Evolutionary conservation across 495 filamentous ascomycete genomes (phyloP), one percentile per base, ranked within the genome.

Genomic region (Talaromyces borbonicus): DNA sequence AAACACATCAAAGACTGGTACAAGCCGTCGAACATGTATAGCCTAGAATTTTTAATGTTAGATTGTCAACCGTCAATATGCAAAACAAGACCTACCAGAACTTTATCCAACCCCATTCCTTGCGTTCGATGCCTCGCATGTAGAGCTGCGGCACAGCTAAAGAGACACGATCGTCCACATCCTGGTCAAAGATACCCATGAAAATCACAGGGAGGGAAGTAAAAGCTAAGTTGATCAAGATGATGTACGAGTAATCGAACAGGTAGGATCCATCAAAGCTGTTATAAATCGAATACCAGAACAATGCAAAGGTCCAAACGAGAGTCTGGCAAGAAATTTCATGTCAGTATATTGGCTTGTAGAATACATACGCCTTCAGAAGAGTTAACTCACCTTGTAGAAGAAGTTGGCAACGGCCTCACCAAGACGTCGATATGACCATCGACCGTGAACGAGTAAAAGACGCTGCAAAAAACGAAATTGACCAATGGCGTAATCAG

Each of bases 351-450:
- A n/a, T n/a, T n/a, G 27, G 31, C 32, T 2, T 36, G 27, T 23
- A 33, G 19, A 24, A 27, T 49, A 52, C n/a, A n/a, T n/a, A n/a
- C n/a, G n/a, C n/a, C n/a, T n/a, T n/a, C n/a, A n/a, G n/a, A n/a
- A n/a, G n/a, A n/a, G n/a, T n/a, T n/a, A n/a, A n/a, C 64, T 56
- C 51, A 78, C 80, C 73, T 99, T 99, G 77, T 99, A 99, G 72
- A 99, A 99, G 76, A 99, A 99, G 60, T 99, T 99, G 56, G 89
- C 87, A 52, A 90, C 95, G 22, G 85, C 84, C 73, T 99, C 93
- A 40, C 80, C 89, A 60, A 97, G 67, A 52, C 93, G 81, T 24
- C 90, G 75, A 63, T 99, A 99, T 27, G 87, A 93, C 87, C 92
- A 99, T 49, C 93, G 78, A 30, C 93, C 93, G 61, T 99, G 93